Base-by-base conservation (phyloP, 306 rosid species). In the Sesbania bispinosa region DNA sequence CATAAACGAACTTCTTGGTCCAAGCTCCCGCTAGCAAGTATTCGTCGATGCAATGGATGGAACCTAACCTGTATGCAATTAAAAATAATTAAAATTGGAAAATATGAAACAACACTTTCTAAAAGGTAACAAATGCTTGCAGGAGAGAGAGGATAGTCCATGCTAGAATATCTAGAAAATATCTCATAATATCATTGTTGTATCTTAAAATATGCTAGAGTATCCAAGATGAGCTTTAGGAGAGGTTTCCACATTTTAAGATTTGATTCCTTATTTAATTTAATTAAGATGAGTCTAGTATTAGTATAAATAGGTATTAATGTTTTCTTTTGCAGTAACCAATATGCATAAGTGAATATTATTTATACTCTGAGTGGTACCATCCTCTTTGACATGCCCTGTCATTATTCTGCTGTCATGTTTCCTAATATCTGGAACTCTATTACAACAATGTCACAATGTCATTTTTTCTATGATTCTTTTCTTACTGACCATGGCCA, bases 11-110 rank as follows among this genome's bases (percentile, higher is more conserved):
- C 86, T 75, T 83, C 84, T 65, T 75, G 75, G 75, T 83, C 86
- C 79, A 83, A 71, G 79, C 86, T 83, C 58, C 86, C 86, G 36
- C 86, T 83, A 15, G 84, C 86, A 42, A 83, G 76, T 83, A 83
- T 59, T 21, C 75, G 69, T 6, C 38, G 73, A 7, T 79, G 79
- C 62, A 83, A 65, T 19, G 86, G 86, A 46, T 83, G 86, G 81
- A 83, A 83, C 81, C 84, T 83, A 65, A 83, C 86, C 86, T 83
- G 81, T 57, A 83, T 52, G 38, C 67, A 50, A 75, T 75, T 46
- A 71, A 71, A 60, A 69, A 45, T 61, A 33, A 61, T 14, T 59
- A 66, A 33, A 38, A 52, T 20, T 52, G 53, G 29, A 47, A 50
- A 55, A 20, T 20, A 62, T 38, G n/a, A 15, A 64, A 35, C 15